Evolutionary conservation across 1,284 basidiomycete species (phyloP), one percentile per base, ranked within the genome.

Genomic region (Ustilago shanxiensis): DNA sequence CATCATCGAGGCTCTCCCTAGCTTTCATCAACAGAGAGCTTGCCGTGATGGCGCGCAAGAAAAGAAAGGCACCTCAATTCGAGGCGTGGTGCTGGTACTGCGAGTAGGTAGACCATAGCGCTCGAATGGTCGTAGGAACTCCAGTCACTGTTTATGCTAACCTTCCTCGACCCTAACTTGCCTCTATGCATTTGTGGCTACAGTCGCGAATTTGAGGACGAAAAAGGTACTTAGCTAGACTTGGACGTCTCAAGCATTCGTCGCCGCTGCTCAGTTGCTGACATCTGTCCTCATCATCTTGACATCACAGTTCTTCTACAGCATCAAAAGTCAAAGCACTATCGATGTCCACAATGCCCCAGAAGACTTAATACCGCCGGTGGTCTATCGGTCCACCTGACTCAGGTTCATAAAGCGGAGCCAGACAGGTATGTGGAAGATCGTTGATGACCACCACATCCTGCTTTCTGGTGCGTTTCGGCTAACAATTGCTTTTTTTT

Each of bases 321-420:
- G 87, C 96, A 99, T 87, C 97, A 99, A 86, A 99, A 98, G 88
- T 96, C 96, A 18, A 99, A 98, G 87, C 96, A 99, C 86, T 99
- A 98, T 90, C 95, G 95, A 87, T 98, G 96, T 85, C 92, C 92
- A 70, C 91, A 96, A 89, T 99, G 96, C 86, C 97, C 97, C 16
- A 89, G 96, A 79, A 91, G 95, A 72, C 89, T 99, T 74, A 98
- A 99, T 86, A 97, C 97, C 0, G 97, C 96, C 1, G 96, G 96
- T 79, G 96, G 96, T 87, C 89, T 99, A 28, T 95, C 95, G n/a
- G 96, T 99, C 14, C 96, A 99, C 86, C 94, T 97, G 59, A 95
- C 98, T 80, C 96, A 99, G 86, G 96, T 99, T 0, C 97, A 99
- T 87, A 99, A 99, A 87, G 91, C 96, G 26, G 95, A 98, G 85